Evolutionary conservation across 306 rosid species (phyloP).

Genomic region (Albizia julibrissin): DNA sequence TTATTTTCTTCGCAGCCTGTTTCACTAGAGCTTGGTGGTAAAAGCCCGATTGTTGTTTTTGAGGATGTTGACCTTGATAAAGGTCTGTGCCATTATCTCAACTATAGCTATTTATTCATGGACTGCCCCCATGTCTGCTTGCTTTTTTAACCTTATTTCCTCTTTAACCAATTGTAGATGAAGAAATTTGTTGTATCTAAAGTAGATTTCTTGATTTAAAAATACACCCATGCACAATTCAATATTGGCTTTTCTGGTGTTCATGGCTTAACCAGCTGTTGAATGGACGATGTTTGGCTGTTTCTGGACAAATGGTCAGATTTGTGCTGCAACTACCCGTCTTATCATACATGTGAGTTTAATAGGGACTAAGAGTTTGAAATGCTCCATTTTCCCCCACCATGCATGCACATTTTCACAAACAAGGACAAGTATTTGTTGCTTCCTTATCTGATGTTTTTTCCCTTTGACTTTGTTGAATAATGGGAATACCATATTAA

Average conservation of each 20-base stretch:
- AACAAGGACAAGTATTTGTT: neutral
- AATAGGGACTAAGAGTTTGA: conserved; percentile 12
- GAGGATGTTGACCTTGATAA: conserved; percentile 96
- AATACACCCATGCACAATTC: neutral
- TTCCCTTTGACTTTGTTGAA: conserved; percentile 7
- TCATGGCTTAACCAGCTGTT: conserved; percentile 71
- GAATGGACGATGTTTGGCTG: conserved; percentile 92
- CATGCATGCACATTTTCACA: conserved; percentile 4
- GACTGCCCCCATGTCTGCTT: conserved; percentile 12
- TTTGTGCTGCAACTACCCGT: conserved; percentile 98
- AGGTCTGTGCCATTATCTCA: conserved; percentile 63
- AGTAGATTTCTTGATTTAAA: conserved; percentile 9
- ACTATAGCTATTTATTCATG: conserved; percentile 12
- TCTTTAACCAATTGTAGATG: conserved; percentile 12
- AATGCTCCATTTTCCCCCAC: conserved; percentile 22
- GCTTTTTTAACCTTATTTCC: neutral
- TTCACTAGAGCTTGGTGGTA: conserved; percentile 96
- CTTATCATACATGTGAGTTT: conserved; percentile 84
- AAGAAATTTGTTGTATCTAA: conserved; percentile 6
- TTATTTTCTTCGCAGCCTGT: conserved; percentile 80
- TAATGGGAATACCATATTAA: conserved; percentile 17
- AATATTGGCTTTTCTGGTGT: conserved; percentile 28
- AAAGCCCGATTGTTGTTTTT: conserved; percentile 86
- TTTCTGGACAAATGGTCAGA: conserved; percentile 99
- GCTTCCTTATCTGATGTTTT: neutral